These are phyloP conservation scores for Venturia pyrina DNA, from an alignment of 2,329 filamentous ascomycete species.

Conservation along the genomic window DNA sequence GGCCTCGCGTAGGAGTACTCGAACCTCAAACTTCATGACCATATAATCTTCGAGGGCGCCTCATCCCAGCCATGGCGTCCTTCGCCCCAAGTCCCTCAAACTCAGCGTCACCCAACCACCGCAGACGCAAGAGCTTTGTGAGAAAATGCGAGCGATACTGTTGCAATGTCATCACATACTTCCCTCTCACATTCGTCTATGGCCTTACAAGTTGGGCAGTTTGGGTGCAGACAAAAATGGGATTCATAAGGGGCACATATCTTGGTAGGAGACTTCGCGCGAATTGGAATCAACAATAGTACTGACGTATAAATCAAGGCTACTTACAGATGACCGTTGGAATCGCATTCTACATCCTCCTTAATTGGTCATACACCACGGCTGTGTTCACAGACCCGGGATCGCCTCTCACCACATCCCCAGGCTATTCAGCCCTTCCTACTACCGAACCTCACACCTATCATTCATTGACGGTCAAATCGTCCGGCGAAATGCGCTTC, in stretches of 20 bases:
- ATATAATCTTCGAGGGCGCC: neutral
- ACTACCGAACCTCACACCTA: constrained; percentile 54
- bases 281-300: constrained; percentile 7
- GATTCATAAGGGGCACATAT: neutral
- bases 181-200: constrained; percentile 85
- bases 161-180: constrained; percentile 68
- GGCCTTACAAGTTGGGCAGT: constrained; percentile 84
- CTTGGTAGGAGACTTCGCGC: constrained; percentile 1
- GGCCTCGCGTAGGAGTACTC: neutral
- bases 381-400: constrained; percentile 92
- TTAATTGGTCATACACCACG: constrained; percentile 82
- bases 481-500: constrained; percentile 74
- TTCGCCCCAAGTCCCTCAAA: neutral
- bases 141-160: constrained; percentile 59
- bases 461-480: constrained; percentile 83
- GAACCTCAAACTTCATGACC: neutral
- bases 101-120: neutral
- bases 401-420: constrained; percentile 39
- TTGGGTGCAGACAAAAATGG: constrained; percentile 75
- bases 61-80: neutral
- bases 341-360: constrained; percentile 61
- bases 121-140: constrained; percentile 8
- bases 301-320: constrained; percentile 29
- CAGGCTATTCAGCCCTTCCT: constrained; percentile 65
- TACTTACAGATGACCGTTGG: constrained; percentile 50